A percentile compares a stretch with the other conserved stretches of the same genome.
Evolutionary conservation across 2,329 filamentous ascomycete genomes (phyloP).

Genomic region (Beauveria varroae): DNA sequence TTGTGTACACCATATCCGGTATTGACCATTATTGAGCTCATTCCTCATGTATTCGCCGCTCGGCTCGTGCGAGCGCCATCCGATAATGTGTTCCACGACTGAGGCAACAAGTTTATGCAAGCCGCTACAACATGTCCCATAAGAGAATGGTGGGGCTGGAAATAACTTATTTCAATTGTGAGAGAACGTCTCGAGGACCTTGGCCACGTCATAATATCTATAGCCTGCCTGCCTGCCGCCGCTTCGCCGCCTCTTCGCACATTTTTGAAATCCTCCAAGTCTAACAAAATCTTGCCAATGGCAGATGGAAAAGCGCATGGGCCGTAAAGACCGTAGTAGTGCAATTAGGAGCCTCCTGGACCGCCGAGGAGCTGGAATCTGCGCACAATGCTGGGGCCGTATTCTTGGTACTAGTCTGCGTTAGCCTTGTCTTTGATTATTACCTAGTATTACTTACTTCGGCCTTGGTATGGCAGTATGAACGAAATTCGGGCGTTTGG

Average conservation of each 20-base stretch:
- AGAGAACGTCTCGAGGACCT: neutral
- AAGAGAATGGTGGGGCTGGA: neutral
- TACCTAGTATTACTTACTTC: slow-evolving; percentile 39
- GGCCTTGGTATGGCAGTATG: slow-evolving; percentile 94
- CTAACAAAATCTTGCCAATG: neutral
- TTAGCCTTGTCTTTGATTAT: neutral
- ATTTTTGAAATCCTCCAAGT: neutral
- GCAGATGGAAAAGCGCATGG: neutral
- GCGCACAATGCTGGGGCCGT: slow-evolving; percentile 89
- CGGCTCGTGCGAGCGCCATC: neutral
- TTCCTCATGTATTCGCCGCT: neutral
- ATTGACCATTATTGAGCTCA: too few species aligned
- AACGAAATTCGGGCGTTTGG: slow-evolving; percentile 96
- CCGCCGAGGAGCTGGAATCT: slow-evolving; percentile 91
- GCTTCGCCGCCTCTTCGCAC: neutral
- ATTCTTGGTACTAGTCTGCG: slow-evolving; percentile 71
- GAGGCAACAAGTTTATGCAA: neutral
- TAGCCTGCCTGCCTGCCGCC: neutral
- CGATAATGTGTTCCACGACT: too few species aligned
- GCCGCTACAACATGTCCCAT: neutral
- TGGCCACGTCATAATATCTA: neutral
- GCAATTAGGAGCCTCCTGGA: slow-evolving; percentile 64
- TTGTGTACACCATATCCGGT: neutral
- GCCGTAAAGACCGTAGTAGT: neutral
- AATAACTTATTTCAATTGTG: neutral